Base-by-base conservation (phyloP, 352 stramenopile genomes). In the Globisporangium irregulare region DNA sequence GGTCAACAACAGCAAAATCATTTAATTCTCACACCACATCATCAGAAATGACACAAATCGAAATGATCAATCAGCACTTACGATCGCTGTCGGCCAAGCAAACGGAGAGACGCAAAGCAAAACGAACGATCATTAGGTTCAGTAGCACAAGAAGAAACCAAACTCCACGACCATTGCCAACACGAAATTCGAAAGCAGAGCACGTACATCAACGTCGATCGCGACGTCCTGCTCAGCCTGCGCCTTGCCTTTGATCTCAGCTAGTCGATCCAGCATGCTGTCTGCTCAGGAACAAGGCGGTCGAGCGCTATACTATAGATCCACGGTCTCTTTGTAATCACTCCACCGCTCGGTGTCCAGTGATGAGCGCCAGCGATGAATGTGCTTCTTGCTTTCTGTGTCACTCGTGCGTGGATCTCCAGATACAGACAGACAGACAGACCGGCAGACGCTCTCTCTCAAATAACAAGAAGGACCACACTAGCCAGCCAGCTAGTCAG, bases 161-260 rank as follows among this genome's bases (percentile, higher is more conserved):
- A 48, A 48, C 10, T 20, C 38, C 38, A 15, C 38, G 38, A 20
- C 14, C 38, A 48, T 8, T 32, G 9, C 6, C n/a, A 8, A 4
- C n/a, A 32, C 25, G 12, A 20, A 9, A 18, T 56, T 24, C 2
- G 27, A 3, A 59, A 24, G 14, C 27, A 64, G 25, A 46, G 1
- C 20, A 72, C 79, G 15, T 64, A 91, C 86, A 34, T 91, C 73
- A 41, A 94, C 70, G 69, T 93, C 76, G 58, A 94, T 85, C 12
- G 81, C 78, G 25, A 93, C 80, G 22, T 76, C 61, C 53, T 79
- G 65, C 25, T 64, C 43, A 32, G 72, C 58, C 5, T 72, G 57
- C 8, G 74, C 62, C 55, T 78, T 82, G 73, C 81, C 81, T 66
- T 89, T 90, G 73, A 93, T 81, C 73, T 93, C 85, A 43, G 83